phyloP scores from a whole-genome alignment of 106 monocot genomes.

The Hemerocallis citrina region DNA sequence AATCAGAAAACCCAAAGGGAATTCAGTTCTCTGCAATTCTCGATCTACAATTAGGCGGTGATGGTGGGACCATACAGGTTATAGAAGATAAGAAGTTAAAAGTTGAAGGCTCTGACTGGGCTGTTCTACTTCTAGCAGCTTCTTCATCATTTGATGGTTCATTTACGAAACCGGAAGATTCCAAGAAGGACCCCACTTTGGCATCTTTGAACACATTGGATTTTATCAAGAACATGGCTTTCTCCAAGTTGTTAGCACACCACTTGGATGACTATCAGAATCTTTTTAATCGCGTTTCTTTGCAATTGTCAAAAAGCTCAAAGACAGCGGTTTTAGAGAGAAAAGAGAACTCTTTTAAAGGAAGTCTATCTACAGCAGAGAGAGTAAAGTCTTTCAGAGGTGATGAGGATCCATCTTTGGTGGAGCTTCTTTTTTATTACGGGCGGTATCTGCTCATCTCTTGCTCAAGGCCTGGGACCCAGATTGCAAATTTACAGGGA shows the following conservation, averaged over 20 bases:
- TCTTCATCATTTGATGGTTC: conserved; percentile 77
- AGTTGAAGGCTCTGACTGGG: conserved; percentile 72
- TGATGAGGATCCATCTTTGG: conserved; percentile 86
- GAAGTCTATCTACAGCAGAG: conserved; percentile 80
- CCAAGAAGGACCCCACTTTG: conserved; percentile 46
- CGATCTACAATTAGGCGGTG: conserved; percentile 49
- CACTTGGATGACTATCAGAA: conserved; percentile 86
- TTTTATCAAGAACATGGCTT: conserved; percentile 35
- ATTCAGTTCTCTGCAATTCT: conserved; percentile 74
- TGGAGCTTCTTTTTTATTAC: conserved; percentile 88
- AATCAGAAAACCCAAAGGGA: conserved; percentile 38
- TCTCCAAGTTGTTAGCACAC: conserved; percentile 51
- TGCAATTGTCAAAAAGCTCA: conserved; percentile 51
- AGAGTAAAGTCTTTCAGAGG: conserved; percentile 72
- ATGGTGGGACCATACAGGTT: conserved; percentile 28
- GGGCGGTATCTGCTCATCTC: conserved; percentile 95
- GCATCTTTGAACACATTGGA: conserved; percentile 23
- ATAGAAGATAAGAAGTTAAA: conserved; percentile 60
- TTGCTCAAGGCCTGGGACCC: conserved; percentile 88
- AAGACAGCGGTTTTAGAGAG: background rate
- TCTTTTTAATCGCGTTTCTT: conserved; percentile 70
- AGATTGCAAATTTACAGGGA: conserved; percentile 85
- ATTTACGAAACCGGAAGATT: conserved; percentile 69
- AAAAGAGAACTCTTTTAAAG: too few relatives aligned
- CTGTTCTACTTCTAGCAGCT: conserved; percentile 64